These are phyloP conservation scores for Rhizopogon parksii DNA, from an alignment of 1,284 basidiomycete species.

Conservation along the genomic window DNA sequence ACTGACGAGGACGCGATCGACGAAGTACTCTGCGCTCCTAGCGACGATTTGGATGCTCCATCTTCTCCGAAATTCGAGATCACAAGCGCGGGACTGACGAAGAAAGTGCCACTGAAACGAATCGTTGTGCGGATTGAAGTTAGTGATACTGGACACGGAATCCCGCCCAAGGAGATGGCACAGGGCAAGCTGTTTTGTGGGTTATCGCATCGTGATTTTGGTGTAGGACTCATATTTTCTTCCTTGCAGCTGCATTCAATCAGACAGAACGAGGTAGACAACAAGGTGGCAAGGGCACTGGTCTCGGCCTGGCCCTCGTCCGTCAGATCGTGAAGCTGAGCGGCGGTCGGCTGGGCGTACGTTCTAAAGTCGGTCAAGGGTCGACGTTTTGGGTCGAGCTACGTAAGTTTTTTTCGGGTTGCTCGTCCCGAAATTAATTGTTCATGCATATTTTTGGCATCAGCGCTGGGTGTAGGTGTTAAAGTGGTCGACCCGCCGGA, in stretches of 20 bases:
- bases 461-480: slow-evolving; percentile 27
- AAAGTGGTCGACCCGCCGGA: slow-evolving; percentile 23
- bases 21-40: slow-evolving; percentile 12
- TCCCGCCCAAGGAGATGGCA: slow-evolving; percentile 64
- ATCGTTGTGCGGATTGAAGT: slow-evolving; percentile 79
- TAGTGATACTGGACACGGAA: slow-evolving; percentile 75
- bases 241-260: slow-evolving; percentile 55
- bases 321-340: slow-evolving; percentile 82
- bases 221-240: slow-evolving; percentile 3
- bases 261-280: slow-evolving; percentile 76
- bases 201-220: slow-evolving; percentile 19
- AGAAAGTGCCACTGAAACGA: slow-evolving; percentile 38
- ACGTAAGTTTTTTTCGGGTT: slow-evolving; percentile 35
- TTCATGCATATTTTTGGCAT: not conserved
- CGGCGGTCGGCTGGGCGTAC: slow-evolving; percentile 73
- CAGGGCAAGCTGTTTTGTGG: slow-evolving; percentile 72
- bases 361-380: slow-evolving; percentile 53
- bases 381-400: slow-evolving; percentile 80
- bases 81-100: not conserved
- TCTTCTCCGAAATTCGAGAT: not conserved
- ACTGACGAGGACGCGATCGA: slow-evolving; percentile 14
- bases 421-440: slow-evolving; percentile 1
- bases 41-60: slow-evolving; percentile 5
- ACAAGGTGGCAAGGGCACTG: slow-evolving; percentile 86
- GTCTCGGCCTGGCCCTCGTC: slow-evolving; percentile 84